A percentile compares a stretch with the other conserved stretches of the same genome.
Evolutionary conservation across 2,329 filamentous ascomycete species (phyloP).

Genomic region (Xylariaceae sp.): DNA sequence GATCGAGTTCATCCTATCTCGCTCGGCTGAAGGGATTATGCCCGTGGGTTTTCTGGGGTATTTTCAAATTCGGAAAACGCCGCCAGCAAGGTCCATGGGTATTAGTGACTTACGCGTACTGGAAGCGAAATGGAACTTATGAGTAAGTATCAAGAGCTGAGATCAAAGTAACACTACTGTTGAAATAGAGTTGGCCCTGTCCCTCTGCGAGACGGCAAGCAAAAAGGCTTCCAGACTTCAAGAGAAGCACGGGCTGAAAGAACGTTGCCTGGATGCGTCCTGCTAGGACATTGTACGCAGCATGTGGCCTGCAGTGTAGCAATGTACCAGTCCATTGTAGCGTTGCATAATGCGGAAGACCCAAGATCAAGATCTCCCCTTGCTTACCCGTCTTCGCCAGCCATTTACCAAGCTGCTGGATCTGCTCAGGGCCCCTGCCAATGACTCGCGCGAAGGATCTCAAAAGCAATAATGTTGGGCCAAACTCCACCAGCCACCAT

Average conservation of each 20-base stretch:
- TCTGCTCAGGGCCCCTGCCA: constrained; percentile 18
- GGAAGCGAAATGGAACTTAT: background rate
- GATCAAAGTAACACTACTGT: background rate
- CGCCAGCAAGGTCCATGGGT: background rate
- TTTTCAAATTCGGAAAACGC: no score
- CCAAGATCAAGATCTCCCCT: constrained; percentile 26
- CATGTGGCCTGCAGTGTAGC: constrained; percentile 15
- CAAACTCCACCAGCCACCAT: background rate
- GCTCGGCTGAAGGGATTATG: constrained; percentile 26
- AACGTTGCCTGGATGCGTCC: background rate
- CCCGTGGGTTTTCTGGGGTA: constrained; percentile 4
- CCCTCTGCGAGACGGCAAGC: background rate
- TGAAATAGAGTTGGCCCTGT: background rate
- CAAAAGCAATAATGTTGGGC: constrained; percentile 4
- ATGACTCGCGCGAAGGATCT: constrained; percentile 11
- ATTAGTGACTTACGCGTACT: background rate
- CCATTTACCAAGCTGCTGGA: constrained; percentile 34
- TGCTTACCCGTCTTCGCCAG: constrained; percentile 27
- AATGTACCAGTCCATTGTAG: constrained; percentile 21
- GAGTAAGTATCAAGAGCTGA: background rate
- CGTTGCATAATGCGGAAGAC: constrained; percentile 29
- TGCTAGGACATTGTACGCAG: background rate
- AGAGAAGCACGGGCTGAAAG: background rate
- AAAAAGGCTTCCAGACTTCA: background rate
- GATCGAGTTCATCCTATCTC: constrained; percentile 36